These are phyloP conservation scores for Pseudonitzschia multistriata DNA, from an alignment of 108 stramenopile species.

Conservation along the genomic window DNA sequence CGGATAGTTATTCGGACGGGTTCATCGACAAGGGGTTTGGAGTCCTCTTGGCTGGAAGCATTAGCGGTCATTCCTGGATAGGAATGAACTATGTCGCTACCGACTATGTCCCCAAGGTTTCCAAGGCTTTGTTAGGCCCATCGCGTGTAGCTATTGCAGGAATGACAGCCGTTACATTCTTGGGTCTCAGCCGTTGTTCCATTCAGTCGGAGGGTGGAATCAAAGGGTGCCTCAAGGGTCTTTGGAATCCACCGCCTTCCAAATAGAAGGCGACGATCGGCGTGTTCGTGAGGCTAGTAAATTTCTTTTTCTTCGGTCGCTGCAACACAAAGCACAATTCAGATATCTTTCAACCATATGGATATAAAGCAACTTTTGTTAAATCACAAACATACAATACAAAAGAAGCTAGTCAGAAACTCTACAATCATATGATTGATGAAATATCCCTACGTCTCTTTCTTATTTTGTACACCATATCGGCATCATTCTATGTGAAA, in stretches of 20 bases:
- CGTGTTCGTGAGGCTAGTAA: no score
- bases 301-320: no score
- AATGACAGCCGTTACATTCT: constrained; percentile 50
- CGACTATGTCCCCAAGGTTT: constrained; percentile 92
- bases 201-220: constrained; percentile 64
- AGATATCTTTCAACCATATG: no score
- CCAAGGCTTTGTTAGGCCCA: constrained; percentile 64
- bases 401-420: no score
- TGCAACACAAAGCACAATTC: no score
- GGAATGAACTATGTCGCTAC: constrained; percentile 91
- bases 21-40: constrained; percentile 70
- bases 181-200: constrained; percentile 65
- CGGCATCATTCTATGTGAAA: no score
- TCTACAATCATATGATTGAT: no score
- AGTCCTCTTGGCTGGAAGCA: constrained; percentile 57
- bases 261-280: constrained; percentile 31
- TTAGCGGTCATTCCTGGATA: constrained; percentile 86
- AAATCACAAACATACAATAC: no score
- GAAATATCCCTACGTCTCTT: no score
- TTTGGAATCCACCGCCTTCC: constrained; percentile 61
- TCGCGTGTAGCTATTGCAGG: constrained; percentile 71
- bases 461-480: no score
- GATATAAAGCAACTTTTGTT: no score
- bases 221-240: constrained; percentile 68
- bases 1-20: constrained; percentile 58